Conservation (phyloP, 1,284 basidiomycete species). For the Tilletia walkeri region DNA sequence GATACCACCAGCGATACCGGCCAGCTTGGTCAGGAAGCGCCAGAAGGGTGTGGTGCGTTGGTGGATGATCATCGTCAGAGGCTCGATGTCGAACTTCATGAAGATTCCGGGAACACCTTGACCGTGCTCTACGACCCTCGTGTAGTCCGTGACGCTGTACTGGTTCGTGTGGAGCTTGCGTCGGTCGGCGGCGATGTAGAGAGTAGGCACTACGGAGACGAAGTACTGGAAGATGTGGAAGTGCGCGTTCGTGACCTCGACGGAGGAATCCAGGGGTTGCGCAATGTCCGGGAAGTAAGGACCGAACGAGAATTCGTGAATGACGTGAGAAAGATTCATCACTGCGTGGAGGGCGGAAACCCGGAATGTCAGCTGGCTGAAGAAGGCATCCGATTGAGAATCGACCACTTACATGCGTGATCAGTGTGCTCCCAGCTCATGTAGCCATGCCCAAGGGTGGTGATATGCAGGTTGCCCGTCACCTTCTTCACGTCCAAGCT, state of each 20-base stretch:
- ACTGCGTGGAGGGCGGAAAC: conserved; percentile 59
- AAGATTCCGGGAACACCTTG: conserved; percentile 68
- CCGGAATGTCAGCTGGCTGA: background rate
- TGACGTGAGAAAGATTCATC: conserved; percentile 95
- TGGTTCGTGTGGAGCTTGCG: conserved; percentile 72
- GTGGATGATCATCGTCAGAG: conserved; percentile 76
- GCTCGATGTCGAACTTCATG: conserved; percentile 79
- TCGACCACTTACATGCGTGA: conserved; percentile 67
- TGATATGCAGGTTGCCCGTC: conserved; percentile 66
- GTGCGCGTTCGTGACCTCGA: conserved; percentile 67
- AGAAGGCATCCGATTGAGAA: too few species aligned
- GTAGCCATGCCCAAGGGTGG: conserved; percentile 91
- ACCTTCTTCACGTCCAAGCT: conserved; percentile 83
- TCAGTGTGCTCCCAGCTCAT: conserved; percentile 80
- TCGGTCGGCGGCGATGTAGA: conserved; percentile 73
- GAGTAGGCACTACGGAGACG: conserved; percentile 89
- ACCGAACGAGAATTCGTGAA: conserved; percentile 94
- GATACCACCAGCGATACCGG: conserved; percentile 58
- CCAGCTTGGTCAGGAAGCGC: conserved; percentile 76
- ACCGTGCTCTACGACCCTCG: conserved; percentile 72
- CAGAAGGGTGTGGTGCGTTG: conserved; percentile 79
- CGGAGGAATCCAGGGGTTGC: conserved; percentile 77
- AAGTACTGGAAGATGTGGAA: conserved; percentile 77
- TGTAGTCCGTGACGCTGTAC: conserved; percentile 94
- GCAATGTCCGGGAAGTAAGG: conserved; percentile 92